Conservation (phyloP, 73 alveolate genomes). For the Paramecium bursaria region DNA sequence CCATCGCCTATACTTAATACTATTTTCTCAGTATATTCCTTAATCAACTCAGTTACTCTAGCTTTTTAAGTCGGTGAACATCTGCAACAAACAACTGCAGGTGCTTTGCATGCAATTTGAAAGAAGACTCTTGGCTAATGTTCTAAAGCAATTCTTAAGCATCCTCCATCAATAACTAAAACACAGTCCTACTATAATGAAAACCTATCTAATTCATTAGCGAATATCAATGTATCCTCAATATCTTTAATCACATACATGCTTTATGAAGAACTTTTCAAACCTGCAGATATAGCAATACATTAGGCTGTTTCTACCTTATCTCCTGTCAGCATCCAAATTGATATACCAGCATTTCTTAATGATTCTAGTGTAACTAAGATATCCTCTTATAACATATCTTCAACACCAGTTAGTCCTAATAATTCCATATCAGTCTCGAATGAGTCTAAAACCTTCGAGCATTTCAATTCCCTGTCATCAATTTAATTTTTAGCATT, state of each 20-base stretch:
- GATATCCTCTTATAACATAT: constrained; percentile 90
- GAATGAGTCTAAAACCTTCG: constrained; percentile 77
- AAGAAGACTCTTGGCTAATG: constrained; percentile 59
- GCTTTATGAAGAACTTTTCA: constrained; percentile 67
- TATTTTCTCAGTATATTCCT: constrained; percentile 85
- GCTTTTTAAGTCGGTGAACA: constrained; percentile 98
- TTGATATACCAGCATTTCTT: constrained; percentile 90
- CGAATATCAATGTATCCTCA: constrained; percentile 60
- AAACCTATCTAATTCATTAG: constrained; percentile 46
- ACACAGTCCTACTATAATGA: constrained; percentile 59
- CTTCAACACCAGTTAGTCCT: constrained; percentile 97
- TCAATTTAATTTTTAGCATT: constrained; percentile 85
- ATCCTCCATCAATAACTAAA: constrained; percentile 73
- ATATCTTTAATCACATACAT: constrained; percentile 65
- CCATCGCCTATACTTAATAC: constrained; percentile 98
- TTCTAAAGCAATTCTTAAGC: constrained; percentile 55
- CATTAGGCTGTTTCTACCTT: constrained; percentile 97
- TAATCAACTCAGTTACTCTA: constrained; percentile 83
- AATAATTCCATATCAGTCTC: constrained; percentile 90
- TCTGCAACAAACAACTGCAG: constrained; percentile 96
- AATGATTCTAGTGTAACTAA: constrained; percentile 84
- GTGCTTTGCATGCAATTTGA: constrained; percentile 69
- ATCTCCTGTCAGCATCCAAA: constrained; percentile 97
- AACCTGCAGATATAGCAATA: constrained; percentile 85
- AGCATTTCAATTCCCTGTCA: constrained; percentile 81